Conservation (phyloP, 352 stramenopile species). For the Pythium scleroteichum region DNA sequence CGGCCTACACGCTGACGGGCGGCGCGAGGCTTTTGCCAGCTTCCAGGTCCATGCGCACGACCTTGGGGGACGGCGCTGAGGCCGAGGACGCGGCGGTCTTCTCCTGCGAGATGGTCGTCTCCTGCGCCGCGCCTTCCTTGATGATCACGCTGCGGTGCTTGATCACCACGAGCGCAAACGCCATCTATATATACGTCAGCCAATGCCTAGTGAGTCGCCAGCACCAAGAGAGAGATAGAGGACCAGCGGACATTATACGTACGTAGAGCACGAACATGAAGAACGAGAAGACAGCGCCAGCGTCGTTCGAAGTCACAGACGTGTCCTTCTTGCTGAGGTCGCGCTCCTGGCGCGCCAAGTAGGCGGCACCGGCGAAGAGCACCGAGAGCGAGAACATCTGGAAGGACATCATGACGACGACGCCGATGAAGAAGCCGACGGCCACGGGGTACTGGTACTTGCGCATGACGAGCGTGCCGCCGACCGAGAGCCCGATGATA, state of each 20-base stretch:
- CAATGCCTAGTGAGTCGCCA: background rate
- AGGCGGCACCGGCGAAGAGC: constrained; percentile 72
- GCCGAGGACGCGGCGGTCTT: constrained; percentile 43
- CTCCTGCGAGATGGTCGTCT: constrained; percentile 46
- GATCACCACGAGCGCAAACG: constrained; percentile 67
- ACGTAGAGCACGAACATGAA: constrained; percentile 89
- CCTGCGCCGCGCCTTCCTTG: constrained; percentile 58
- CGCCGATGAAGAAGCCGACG: constrained; percentile 89
- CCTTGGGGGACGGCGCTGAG: constrained; percentile 54
- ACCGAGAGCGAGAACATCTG: constrained; percentile 86
- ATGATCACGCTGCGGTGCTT: constrained; percentile 84
- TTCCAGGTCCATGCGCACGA: constrained; percentile 67
- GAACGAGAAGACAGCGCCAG: constrained; percentile 79
- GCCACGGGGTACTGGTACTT: constrained; percentile 87
- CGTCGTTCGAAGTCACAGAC: constrained; percentile 78
- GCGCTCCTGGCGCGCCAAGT: constrained; percentile 66
- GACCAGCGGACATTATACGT: constrained; percentile 29
- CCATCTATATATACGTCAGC: constrained; percentile 40
- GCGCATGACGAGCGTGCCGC: constrained; percentile 88
- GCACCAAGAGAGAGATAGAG: background rate
- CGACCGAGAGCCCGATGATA: constrained; percentile 74
- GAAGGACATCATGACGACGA: constrained; percentile 90
- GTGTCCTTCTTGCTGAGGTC: constrained; percentile 54
- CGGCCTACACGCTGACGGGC: constrained; percentile 63
- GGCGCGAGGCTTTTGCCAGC: constrained; percentile 55